Base-by-base conservation (phyloP, 1,284 basidiomycete genomes). In the Melampsora larici-populina region DNA sequence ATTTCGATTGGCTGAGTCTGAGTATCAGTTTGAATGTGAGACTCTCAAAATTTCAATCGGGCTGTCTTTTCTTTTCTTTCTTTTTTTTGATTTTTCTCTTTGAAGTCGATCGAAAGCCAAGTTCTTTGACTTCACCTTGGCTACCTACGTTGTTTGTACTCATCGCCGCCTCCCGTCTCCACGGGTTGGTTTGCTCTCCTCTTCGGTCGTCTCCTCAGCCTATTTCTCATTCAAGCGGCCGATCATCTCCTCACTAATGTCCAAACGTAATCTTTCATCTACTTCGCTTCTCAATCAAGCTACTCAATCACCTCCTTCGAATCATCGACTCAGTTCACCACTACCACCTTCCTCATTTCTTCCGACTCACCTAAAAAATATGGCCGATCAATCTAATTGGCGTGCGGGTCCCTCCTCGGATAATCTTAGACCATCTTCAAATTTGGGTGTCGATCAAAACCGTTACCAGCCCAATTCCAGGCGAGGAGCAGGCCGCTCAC, bases 91-190 rank as follows among this genome's bases (percentile, higher is more conserved):
- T 7, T 55, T n/a, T 58, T 8, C 24, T 15, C 24, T 21, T 58
- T 58, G 55, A 58, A 13, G 11, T 58, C 55, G 55, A 58, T 58
- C 29, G 55, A 58, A 24, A 29, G 11, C 55, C 8, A n/a, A 58
- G 29, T 58, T 58, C n/a, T 58, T 58, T 29, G 29, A 58, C 55
- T 58, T 58, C 55, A 58, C 55, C 55, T 58, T 58, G 55, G 55
- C 55, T 58, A 58, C 55, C 29, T 58, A 58, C 55, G 21, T 29
- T 58, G 9, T 24, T 24, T 29, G n/a, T 58, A 58, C 21, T 29
- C 55, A 58, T 29, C 55, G 55, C 3, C 55, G 55, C n/a, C 55
- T 58, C 55, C 55, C 55, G 55, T 58, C 55, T 58, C 55, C 29
- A 58, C 55, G 55, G 55, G 55, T 58, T 29, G 55, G 55, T 58